These are phyloP conservation scores for Marchantia paleacea DNA, from an alignment of 225 moss, liverwort and hornwort genomes.

Conservation along the genomic window DNA sequence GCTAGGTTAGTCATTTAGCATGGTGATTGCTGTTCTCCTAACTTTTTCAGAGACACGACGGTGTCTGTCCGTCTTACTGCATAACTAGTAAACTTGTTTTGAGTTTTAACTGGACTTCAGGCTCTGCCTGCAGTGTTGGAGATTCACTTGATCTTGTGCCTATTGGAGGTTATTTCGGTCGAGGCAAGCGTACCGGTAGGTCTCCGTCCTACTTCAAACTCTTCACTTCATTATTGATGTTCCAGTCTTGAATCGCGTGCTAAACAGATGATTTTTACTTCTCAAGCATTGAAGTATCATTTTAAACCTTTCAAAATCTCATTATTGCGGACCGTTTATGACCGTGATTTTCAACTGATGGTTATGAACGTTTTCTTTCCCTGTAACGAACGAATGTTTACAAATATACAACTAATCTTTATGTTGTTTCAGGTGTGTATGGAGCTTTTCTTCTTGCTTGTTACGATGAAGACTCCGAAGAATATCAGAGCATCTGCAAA, in stretches of 20 bases:
- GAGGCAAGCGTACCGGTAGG: constrained; percentile 93
- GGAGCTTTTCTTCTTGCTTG: constrained; percentile 94
- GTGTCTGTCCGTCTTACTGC: no score
- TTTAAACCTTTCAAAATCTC: no score
- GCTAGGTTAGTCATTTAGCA: no score
- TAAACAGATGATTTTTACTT: no score
- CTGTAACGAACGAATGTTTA: neutral
- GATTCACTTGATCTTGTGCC: constrained; percentile 99
- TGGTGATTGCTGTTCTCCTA: no score
- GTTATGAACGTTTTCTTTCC: neutral
- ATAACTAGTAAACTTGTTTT: no score
- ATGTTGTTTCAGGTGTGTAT: constrained; percentile 67
- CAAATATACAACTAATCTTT: neutral
- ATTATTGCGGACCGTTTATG: no score
- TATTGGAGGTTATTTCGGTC: constrained; percentile 92
- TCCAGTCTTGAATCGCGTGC: neutral
- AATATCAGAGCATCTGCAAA: constrained; percentile 99
- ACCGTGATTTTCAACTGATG: no score
- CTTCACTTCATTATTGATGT: neutral
- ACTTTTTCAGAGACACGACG: no score
- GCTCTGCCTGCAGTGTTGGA: constrained; percentile 52
- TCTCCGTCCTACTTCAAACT: neutral
- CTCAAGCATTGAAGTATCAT: no score
- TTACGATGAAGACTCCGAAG: constrained; percentile 81
- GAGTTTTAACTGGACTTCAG: neutral